Percentiles rank a stretch among this genome's conserved stretches.
phyloP scores from a whole-genome alignment of 352 stramenopile genomes.

The Phytophthora tentaculata region DNA sequence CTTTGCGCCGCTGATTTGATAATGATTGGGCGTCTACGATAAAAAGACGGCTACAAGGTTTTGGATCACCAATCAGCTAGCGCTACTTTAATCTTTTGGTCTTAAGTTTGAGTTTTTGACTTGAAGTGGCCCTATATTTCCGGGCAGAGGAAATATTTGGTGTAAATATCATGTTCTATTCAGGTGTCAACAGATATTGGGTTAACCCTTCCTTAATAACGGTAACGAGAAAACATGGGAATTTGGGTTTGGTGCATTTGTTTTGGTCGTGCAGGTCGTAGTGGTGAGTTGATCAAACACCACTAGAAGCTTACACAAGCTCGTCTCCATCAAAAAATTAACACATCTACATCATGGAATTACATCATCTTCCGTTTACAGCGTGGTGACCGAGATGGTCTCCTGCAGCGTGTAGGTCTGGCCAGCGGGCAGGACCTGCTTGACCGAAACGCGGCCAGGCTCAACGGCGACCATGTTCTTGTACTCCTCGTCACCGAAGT shows the following conservation, averaged over 20 bases:
- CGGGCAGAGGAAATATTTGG: no score
- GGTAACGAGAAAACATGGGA: no score
- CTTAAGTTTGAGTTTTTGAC: no score
- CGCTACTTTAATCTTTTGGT: no score
- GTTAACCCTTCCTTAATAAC: no score
- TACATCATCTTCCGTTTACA: constrained; percentile 8
- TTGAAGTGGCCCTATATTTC: no score
- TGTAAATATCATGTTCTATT: constrained; percentile 2
- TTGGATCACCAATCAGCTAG: no score
- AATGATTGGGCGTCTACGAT: no score
- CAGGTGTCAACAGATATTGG: no score
- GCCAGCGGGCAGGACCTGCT: constrained; percentile 45
- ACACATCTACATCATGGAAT: constrained; percentile 18
- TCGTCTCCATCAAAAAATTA: constrained; percentile 21
- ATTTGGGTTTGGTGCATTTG: background rate
- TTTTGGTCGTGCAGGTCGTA: no score
- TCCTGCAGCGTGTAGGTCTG: constrained; percentile 54
- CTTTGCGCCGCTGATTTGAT: no score
- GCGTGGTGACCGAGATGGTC: constrained; percentile 24
- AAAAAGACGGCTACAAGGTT: no score
- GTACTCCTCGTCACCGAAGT: constrained; percentile 96
- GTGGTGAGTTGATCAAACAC: constrained; percentile 1
- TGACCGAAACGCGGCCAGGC: constrained; percentile 81
- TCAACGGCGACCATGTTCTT: constrained; percentile 95
- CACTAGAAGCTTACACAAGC: background rate